Evolutionary conservation across 805 yeast species (phyloP).

Genomic region (Monosporozyma unispora): DNA sequence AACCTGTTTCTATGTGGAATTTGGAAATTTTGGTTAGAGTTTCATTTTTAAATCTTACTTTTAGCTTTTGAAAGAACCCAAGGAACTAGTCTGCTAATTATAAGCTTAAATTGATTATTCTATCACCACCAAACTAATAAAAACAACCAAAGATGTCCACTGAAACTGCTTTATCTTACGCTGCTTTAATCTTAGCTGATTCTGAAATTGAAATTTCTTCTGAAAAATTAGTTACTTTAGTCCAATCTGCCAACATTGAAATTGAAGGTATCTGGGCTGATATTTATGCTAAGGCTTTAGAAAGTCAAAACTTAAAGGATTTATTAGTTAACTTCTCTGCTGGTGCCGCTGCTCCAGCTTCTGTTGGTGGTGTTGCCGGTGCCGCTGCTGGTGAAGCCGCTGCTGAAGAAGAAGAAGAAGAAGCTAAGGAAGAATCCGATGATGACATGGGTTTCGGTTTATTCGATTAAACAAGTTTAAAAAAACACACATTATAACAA

Average conservation of each 20-base stretch:
- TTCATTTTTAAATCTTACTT: neutral
- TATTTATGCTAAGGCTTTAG: conserved; percentile 74
- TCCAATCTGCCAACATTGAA: conserved; percentile 56
- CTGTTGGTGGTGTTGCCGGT: conserved; percentile 38
- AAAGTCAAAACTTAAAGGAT: conserved; percentile 61
- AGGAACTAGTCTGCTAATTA: conserved; percentile 31
- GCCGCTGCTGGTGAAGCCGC: conserved; percentile 47
- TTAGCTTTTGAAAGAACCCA: conserved; percentile 9
- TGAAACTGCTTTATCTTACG: conserved; percentile 92
- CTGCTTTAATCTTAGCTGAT: conserved; percentile 97
- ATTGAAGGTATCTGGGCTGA: conserved; percentile 77
- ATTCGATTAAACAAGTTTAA: conserved; percentile 55
- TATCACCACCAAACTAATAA: conserved; percentile 7
- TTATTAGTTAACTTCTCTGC: conserved; percentile 41
- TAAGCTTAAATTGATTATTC: conserved; percentile 32
- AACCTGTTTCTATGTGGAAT: neutral
- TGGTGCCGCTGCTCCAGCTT: conserved; percentile 33
- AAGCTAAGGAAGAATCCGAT: conserved; percentile 58
- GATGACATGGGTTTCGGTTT: conserved; percentile 90
- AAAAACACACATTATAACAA: neutral
- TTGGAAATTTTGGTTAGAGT: neutral
- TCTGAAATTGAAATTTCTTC: conserved; percentile 89
- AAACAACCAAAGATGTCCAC: conserved; percentile 35
- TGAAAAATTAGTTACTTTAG: conserved; percentile 65
- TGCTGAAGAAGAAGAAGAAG: conserved; percentile 49